A percentile compares a stretch with the other conserved stretches of the same genome.
These are phyloP conservation scores for Atkinsonella hypoxylon DNA, from an alignment of 2,329 filamentous ascomycete species.

Conservation along the genomic window DNA sequence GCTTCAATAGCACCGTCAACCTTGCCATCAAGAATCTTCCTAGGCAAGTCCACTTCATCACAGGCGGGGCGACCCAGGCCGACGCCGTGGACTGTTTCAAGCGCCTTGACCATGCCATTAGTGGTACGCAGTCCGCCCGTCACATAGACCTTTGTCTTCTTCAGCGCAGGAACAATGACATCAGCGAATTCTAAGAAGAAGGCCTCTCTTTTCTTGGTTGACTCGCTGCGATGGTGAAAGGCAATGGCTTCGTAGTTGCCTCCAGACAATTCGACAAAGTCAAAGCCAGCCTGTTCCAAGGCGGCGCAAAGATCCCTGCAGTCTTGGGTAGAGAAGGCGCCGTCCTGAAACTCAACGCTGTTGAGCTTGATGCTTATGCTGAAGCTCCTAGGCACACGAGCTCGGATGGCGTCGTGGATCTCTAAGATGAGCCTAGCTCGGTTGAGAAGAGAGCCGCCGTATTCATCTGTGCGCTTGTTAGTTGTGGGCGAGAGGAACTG, in stretches of 20 bases:
- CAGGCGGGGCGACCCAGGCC: slow-evolving; percentile 34
- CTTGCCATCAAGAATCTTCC: slow-evolving; percentile 14
- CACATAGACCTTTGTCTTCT: slow-evolving; percentile 43
- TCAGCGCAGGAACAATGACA: slow-evolving; percentile 29
- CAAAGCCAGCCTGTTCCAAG: slow-evolving; percentile 37
- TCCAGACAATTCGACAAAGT: slow-evolving; percentile 49
- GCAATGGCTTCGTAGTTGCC: slow-evolving; percentile 46
- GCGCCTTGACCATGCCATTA: slow-evolving; percentile 44
- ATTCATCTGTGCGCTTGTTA: slow-evolving; percentile 40
- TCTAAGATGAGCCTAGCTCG: slow-evolving; percentile 34
- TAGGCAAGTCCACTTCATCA: slow-evolving; percentile 16
- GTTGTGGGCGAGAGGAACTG: slow-evolving; percentile 39
- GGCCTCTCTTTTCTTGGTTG: slow-evolving; percentile 41
- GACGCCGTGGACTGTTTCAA: slow-evolving; percentile 46
- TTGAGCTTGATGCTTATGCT: slow-evolving; percentile 47
- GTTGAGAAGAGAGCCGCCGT: slow-evolving; percentile 32
- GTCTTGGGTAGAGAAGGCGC: slow-evolving; percentile 40
- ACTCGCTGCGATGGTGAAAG: slow-evolving; percentile 39
- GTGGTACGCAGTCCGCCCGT: slow-evolving; percentile 46
- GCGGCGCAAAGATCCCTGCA: slow-evolving; percentile 33
- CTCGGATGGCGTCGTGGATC: slow-evolving; percentile 25
- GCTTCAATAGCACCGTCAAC: slow-evolving; percentile 35
- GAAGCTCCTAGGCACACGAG: slow-evolving; percentile 18
- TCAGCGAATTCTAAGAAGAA: slow-evolving; percentile 53
- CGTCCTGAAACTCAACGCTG: slow-evolving; percentile 41